phyloP scores from a whole-genome alignment of 2,329 filamentous ascomycete genomes.

The Zymoseptoria crescenta region DNA sequence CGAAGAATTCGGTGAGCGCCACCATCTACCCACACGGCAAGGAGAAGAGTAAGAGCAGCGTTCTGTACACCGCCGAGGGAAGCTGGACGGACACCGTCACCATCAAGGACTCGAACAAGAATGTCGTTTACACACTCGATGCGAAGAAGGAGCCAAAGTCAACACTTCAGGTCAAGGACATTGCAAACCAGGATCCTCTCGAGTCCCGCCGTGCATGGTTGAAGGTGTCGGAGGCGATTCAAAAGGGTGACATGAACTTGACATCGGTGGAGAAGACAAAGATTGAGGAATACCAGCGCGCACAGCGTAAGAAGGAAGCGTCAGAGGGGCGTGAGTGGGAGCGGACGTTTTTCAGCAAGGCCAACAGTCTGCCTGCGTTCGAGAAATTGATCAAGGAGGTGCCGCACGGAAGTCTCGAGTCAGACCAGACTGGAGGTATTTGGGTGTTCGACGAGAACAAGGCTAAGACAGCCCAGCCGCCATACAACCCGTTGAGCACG shows the following conservation, averaged over 20 bases:
- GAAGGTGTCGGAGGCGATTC: slow-evolving; percentile 74
- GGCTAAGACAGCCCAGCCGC: slow-evolving; percentile 31
- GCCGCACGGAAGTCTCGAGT: slow-evolving; percentile 41
- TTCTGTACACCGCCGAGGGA: slow-evolving; percentile 73
- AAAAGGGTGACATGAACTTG: slow-evolving; percentile 73
- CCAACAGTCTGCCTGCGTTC: slow-evolving; percentile 35
- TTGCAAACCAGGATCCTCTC: slow-evolving; percentile 75
- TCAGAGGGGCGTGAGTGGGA: slow-evolving; percentile 72
- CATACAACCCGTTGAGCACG: slow-evolving; percentile 22
- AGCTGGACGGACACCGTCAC: slow-evolving; percentile 83
- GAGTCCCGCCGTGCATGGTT: slow-evolving; percentile 85
- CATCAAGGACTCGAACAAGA: slow-evolving; percentile 59
- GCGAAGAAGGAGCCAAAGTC: slow-evolving; percentile 47
- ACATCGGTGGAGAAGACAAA: slow-evolving; percentile 73
- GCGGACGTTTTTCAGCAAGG: slow-evolving; percentile 65
- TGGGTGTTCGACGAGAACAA: slow-evolving; percentile 59
- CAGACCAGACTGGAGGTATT: slow-evolving; percentile 60
- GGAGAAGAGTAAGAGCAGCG: slow-evolving; percentile 54
- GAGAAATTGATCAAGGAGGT: slow-evolving; percentile 43
- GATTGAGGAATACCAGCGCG: slow-evolving; percentile 84
- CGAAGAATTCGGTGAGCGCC: slow-evolving; percentile 86
- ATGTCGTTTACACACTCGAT: slow-evolving; percentile 39
- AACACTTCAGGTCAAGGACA: slow-evolving; percentile 60
- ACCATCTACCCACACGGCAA: slow-evolving; percentile 60
- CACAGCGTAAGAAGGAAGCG: slow-evolving; percentile 64